Evolutionary conservation across 345 rosid species (phyloP).

Genomic region (Microcos paniculata): DNA sequence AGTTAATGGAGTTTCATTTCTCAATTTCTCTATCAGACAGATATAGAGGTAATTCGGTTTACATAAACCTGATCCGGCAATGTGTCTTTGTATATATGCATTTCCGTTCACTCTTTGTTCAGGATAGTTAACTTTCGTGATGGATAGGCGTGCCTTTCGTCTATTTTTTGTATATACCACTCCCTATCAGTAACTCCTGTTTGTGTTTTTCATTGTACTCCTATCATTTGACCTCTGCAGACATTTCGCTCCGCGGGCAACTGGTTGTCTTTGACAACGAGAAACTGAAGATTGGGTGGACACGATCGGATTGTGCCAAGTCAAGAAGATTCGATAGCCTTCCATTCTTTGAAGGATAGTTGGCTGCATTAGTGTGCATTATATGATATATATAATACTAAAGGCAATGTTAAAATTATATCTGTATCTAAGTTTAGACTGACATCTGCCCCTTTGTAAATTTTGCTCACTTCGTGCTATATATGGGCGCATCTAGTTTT

Average conservation of each 20-base stretch:
- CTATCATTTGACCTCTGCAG: slow-evolving; percentile 32
- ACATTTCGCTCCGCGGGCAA: slow-evolving; percentile 70
- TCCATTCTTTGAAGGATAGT: slow-evolving; percentile 38
- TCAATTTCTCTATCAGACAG: not conserved
- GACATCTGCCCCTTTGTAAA: too few relatives aligned
- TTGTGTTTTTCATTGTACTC: not conserved
- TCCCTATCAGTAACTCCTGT: not conserved
- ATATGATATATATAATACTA: too few relatives aligned
- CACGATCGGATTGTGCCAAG: slow-evolving; percentile 51
- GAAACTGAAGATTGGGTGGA: slow-evolving; percentile 77
- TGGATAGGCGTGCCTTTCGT: not conserved
- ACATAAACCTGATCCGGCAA: not conserved
- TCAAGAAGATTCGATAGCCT: slow-evolving; percentile 36
- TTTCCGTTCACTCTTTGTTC: not conserved
- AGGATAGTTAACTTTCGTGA: not conserved
- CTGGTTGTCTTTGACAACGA: slow-evolving; percentile 75
- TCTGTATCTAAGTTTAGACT: too few relatives aligned
- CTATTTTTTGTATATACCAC: not conserved
- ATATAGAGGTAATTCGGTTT: not conserved
- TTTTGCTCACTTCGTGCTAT: too few relatives aligned
- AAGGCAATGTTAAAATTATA: too few relatives aligned
- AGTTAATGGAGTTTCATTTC: too few relatives aligned
- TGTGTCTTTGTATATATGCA: not conserved
- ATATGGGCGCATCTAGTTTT: too few relatives aligned
- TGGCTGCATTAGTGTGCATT: not conserved